Evolutionary conservation across 768 basidiomycete genomes (phyloP).

Genomic region (Trichaptum fuscoviolaceum): DNA sequence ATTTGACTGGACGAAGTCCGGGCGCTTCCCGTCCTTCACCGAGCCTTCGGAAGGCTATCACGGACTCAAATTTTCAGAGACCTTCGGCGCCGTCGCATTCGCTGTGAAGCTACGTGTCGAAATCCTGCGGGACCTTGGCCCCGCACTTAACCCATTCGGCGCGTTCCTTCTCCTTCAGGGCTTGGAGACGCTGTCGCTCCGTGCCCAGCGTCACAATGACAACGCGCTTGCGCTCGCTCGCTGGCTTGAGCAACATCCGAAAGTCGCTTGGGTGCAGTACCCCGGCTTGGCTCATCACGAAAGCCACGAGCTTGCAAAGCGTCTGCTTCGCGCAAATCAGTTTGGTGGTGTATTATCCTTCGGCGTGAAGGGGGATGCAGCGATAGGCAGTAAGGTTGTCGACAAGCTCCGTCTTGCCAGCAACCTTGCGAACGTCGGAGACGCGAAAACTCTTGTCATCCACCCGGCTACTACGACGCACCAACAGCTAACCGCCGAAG

Average conservation of each 20-base stretch:
- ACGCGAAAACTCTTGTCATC: constrained; percentile 78
- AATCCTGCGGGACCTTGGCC: constrained; percentile 63
- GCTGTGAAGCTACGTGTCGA: constrained; percentile 61
- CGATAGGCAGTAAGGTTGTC: constrained; percentile 52
- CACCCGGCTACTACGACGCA: constrained; percentile 79
- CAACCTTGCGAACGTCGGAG: constrained; percentile 70
- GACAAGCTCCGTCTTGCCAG: constrained; percentile 68
- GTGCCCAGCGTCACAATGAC: constrained; percentile 63
- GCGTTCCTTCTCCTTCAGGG: constrained; percentile 77
- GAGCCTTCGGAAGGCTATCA: constrained; percentile 74
- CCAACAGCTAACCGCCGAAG: constrained; percentile 55
- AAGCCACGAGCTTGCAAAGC: constrained; percentile 53
- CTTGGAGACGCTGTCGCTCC: constrained; percentile 69
- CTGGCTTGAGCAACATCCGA: constrained; percentile 60
- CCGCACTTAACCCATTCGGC: constrained; percentile 61
- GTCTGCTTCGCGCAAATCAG: constrained; percentile 45
- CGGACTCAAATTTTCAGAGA: constrained; percentile 59
- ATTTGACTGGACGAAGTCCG: constrained; percentile 67
- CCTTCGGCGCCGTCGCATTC: constrained; percentile 61
- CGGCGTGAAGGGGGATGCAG: constrained; percentile 56
- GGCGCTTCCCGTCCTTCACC: constrained; percentile 71
- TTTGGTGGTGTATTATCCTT: constrained; percentile 78
- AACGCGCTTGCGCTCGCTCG: constrained; percentile 67
- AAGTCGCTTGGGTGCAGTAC: constrained; percentile 75
- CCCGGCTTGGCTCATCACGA: constrained; percentile 61